These are phyloP conservation scores for Chrysoporthe puriensis DNA, from an alignment of 2,329 filamentous ascomycete species.

Conservation along the genomic window DNA sequence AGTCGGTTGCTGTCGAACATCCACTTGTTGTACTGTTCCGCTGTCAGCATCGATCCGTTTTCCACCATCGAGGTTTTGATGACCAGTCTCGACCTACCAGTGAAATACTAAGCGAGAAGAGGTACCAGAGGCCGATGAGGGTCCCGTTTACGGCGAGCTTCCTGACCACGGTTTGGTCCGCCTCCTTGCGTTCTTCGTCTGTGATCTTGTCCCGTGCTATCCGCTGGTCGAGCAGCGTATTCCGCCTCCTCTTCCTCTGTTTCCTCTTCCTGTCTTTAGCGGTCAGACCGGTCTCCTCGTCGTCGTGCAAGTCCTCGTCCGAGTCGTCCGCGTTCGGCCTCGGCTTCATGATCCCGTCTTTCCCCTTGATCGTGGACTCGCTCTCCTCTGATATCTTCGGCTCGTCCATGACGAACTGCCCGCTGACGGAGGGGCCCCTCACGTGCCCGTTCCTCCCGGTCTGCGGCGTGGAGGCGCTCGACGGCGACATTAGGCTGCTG, in stretches of 20 bases:
- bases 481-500: conserved; percentile 55
- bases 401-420: conserved; percentile 41
- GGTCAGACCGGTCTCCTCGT: conserved; percentile 89
- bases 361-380: conserved; percentile 29
- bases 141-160: conserved; percentile 73
- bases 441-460: conserved; percentile 34
- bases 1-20: conserved; percentile 89
- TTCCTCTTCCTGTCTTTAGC: conserved; percentile 71
- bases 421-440: conserved; percentile 36
- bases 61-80: not conserved
- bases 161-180: conserved; percentile 73
- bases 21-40: conserved; percentile 92
- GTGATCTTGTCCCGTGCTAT: conserved; percentile 65
- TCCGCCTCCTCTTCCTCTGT: conserved; percentile 67
- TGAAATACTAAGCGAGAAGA: conserved; percentile 92
- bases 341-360: conserved; percentile 27
- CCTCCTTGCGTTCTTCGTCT: conserved; percentile 74
- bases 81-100: conserved; percentile 61
- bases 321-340: conserved; percentile 55
- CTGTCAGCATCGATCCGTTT: conserved; percentile 6
- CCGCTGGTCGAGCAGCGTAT: conserved; percentile 71
- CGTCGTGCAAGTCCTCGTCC: conserved; percentile 76
- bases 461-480: conserved; percentile 31
- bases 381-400: conserved; percentile 53
- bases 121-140: conserved; percentile 85